phyloP scores from a whole-genome alignment of 2,329 filamentous ascomycete species.

The Xylariaceae sp. region DNA sequence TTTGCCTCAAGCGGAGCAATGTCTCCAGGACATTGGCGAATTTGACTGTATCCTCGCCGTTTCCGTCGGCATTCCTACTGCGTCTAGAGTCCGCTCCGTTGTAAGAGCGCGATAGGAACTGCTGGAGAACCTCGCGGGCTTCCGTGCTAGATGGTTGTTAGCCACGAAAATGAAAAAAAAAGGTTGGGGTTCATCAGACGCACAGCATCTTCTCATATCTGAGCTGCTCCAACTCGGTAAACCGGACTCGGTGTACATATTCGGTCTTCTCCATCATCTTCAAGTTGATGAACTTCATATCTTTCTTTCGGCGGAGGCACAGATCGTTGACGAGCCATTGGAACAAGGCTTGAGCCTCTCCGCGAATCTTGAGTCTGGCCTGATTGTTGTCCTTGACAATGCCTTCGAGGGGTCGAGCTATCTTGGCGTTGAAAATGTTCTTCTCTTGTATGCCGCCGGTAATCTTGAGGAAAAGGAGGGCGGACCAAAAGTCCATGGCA shows the following conservation, averaged over 20 bases:
- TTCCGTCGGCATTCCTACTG: constrained; percentile 31
- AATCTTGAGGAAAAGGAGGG: constrained; percentile 71
- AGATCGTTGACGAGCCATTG: constrained; percentile 75
- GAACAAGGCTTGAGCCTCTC: constrained; percentile 56
- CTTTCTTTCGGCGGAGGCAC: constrained; percentile 75
- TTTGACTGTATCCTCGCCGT: constrained; percentile 37
- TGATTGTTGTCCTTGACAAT: constrained; percentile 14
- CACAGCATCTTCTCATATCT: constrained; percentile 71
- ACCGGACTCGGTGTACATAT: constrained; percentile 69
- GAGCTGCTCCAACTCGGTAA: constrained; percentile 65
- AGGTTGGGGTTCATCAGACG: constrained; percentile 25
- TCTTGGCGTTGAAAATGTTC: constrained; percentile 66
- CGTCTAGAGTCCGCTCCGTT: constrained; percentile 29
- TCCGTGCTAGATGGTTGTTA: constrained; percentile 48
- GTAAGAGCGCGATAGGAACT: constrained; percentile 38
- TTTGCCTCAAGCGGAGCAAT: constrained; percentile 74
- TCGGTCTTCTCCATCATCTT: constrained; percentile 72
- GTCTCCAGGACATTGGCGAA: constrained; percentile 77
- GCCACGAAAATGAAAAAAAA: constrained; percentile 1
- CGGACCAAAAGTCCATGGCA: constrained; percentile 73
- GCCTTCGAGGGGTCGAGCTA: constrained; percentile 58
- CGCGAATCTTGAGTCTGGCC: constrained; percentile 38
- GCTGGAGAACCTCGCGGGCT: constrained; percentile 64
- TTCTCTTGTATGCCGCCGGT: constrained; percentile 69
- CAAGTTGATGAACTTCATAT: constrained; percentile 82